These are phyloP conservation scores for Senna tora DNA, from an alignment of 306 rosid genomes.

Conservation along the genomic window DNA sequence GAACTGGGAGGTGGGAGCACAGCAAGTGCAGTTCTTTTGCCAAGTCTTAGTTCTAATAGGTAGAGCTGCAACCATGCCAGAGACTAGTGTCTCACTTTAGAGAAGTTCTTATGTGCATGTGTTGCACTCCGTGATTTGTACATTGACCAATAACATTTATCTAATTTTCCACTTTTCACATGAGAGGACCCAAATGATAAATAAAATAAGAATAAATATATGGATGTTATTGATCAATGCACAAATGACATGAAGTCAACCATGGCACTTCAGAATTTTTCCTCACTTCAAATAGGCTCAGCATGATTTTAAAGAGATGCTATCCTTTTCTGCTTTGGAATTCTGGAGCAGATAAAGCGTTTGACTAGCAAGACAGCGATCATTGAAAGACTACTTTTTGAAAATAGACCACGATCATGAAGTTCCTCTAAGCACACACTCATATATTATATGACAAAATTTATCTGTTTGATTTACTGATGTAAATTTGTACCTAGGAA, in stretches of 20 bases:
- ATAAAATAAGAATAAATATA: too few species aligned
- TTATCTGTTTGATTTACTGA: background rate
- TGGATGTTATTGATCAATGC: too few species aligned
- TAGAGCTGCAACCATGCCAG: background rate
- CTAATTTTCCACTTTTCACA: too few species aligned
- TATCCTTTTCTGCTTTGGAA: background rate
- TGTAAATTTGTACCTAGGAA: background rate
- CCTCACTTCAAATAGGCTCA: background rate
- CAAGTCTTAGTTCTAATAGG: conserved; percentile 7
- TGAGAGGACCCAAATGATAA: too few species aligned
- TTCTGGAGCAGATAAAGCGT: background rate
- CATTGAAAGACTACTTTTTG: background rate
- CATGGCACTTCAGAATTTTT: too few species aligned
- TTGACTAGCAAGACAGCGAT: background rate
- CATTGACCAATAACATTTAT: too few species aligned
- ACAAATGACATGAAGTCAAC: too few species aligned
- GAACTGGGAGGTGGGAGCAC: background rate
- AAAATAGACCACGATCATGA: background rate
- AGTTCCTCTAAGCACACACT: background rate
- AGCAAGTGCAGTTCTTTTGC: conserved; percentile 2
- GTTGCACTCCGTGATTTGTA: too few species aligned
- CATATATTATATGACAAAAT: background rate
- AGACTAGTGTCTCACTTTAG: background rate
- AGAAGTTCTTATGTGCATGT: too few species aligned
- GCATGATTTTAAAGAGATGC: background rate